Conservation (phyloP, 768 basidiomycete species). For the Boletellus emodensis region DNA sequence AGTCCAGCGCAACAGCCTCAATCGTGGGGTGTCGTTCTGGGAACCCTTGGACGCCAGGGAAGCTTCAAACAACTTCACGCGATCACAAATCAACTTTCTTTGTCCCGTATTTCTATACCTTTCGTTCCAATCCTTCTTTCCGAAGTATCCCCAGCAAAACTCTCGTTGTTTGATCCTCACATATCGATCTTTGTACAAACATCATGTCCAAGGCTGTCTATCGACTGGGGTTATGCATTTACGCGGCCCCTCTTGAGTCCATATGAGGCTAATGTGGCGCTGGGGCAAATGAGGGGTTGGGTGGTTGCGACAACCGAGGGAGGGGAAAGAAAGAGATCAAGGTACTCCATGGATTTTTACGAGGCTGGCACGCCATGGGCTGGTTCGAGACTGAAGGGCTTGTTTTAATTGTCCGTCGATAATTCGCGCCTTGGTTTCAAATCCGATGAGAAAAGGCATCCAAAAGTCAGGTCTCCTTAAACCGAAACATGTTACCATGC, state of each 20-base stretch:
- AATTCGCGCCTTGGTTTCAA: background rate
- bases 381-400: constrained; percentile 53
- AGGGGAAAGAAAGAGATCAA: constrained; percentile 19
- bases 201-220: constrained; percentile 91
- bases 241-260: constrained; percentile 83
- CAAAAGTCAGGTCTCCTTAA: background rate
- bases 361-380: constrained; percentile 78
- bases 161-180: constrained; percentile 75
- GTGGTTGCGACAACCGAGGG: constrained; percentile 36
- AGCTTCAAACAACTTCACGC: constrained; percentile 87
- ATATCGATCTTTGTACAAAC: constrained; percentile 94
- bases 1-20: constrained; percentile 15
- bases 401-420: constrained; percentile 29
- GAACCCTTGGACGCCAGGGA: constrained; percentile 93
- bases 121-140: constrained; percentile 90
- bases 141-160: constrained; percentile 93
- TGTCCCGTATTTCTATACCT: constrained; percentile 55
- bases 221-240: constrained; percentile 99
- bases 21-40: constrained; percentile 89
- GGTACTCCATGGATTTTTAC: constrained; percentile 98
- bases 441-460: background rate
- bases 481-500: background rate
- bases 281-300: constrained; percentile 68
- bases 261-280: constrained; percentile 86
- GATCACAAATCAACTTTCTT: constrained; percentile 65